A percentile compares a stretch with the other conserved stretches of the same genome.
phyloP scores from a whole-genome alignment of 164 flowering plant species.

The Euptelea pleiosperma region DNA sequence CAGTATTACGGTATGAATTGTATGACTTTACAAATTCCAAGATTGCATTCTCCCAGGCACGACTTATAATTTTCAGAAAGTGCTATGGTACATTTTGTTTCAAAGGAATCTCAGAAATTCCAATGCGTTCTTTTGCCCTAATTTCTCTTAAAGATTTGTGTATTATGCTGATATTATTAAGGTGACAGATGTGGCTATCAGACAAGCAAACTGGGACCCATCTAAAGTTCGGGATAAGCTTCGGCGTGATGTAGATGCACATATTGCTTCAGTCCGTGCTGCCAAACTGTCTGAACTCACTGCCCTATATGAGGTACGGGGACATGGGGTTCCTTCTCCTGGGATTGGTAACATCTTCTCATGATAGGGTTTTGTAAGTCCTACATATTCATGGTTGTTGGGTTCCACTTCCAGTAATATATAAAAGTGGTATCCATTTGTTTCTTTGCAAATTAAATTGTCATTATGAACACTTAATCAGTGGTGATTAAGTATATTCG shows the following conservation, averaged over 20 bases:
- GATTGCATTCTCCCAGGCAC: no score
- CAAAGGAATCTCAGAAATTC: no score
- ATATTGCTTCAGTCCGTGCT: conserved; percentile 66
- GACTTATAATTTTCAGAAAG: no score
- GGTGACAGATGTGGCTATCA: conserved; percentile 55
- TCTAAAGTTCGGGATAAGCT: conserved; percentile 78
- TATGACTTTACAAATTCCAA: no score
- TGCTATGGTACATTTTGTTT: no score
- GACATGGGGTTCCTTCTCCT: not conserved
- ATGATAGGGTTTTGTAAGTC: not conserved
- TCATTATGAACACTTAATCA: not conserved
- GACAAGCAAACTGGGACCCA: conserved; percentile 76
- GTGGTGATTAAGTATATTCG: not conserved
- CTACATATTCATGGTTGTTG: conserved; percentile 4
- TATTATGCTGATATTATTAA: conserved; percentile 8
- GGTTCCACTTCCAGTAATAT: not conserved
- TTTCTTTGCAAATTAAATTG: not conserved
- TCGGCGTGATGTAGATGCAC: conserved; percentile 84
- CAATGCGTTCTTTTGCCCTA: not conserved
- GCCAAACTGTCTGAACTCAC: conserved; percentile 79
- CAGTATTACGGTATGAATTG: no score
- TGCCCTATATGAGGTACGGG: conserved; percentile 61
- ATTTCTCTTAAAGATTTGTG: not conserved
- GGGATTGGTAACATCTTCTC: not conserved
- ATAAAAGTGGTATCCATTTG: not conserved